Percentiles rank a stretch among this genome's conserved stretches.
phyloP scores from a whole-genome alignment of 306 rosid genomes.

The Acacia confusa region DNA sequence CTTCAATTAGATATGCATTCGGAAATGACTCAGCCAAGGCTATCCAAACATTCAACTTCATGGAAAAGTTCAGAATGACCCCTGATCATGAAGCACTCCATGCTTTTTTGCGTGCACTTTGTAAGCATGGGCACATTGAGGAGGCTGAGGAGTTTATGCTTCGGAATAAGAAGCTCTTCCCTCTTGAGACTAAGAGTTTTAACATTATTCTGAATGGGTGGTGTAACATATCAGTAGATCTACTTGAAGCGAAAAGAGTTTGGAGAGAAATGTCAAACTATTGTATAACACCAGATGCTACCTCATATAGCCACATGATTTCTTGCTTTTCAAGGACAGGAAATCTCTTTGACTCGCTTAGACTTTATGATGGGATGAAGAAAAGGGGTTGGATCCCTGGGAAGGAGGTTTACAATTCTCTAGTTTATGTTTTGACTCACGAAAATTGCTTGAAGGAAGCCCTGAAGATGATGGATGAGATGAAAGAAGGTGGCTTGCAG shows the following conservation, averaged over 20 bases:
- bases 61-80: conserved; percentile 75
- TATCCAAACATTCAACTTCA: conserved; percentile 70
- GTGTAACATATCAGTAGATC: conserved; percentile 69
- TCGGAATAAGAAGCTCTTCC: conserved; percentile 71
- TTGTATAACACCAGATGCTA: conserved; percentile 70
- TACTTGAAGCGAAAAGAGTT: conserved; percentile 77
- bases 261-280: conserved; percentile 86
- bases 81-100: conserved; percentile 72
- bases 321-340: conserved; percentile 83
- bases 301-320: conserved; percentile 82
- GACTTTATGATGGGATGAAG: conserved; percentile 88
- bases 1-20: conserved; percentile 69
- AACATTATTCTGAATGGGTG: conserved; percentile 86
- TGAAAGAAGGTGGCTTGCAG: conserved; percentile 66
- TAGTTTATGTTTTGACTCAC: conserved; percentile 55
- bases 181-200: conserved; percentile 61
- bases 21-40: conserved; percentile 60
- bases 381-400: conserved; percentile 66
- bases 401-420: conserved; percentile 66
- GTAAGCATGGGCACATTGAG: conserved; percentile 69
- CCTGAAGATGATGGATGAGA: conserved; percentile 62
- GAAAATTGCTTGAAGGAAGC: conserved; percentile 83
- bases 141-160: conserved; percentile 96
- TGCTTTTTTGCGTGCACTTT: conserved; percentile 63
- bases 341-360: conserved; percentile 84